Conservation (phyloP, 495 filamentous ascomycete species). For the Xylaria grammica region DNA sequence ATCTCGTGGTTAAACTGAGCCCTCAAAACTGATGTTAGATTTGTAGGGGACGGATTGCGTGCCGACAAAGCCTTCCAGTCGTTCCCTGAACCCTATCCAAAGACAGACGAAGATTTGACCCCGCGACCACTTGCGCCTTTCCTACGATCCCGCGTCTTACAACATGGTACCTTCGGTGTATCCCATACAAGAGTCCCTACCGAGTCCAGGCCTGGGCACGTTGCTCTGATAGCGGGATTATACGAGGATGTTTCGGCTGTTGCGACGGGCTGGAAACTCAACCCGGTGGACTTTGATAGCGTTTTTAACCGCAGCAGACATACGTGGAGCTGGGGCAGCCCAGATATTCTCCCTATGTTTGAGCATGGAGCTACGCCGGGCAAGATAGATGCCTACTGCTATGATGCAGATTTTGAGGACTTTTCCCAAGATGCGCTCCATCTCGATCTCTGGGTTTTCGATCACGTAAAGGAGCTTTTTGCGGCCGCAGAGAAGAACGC, state of each 20-base stretch:
- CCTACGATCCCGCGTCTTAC: slow-evolving; percentile 83
- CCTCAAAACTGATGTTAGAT: slow-evolving; percentile 32
- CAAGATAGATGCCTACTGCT: slow-evolving; percentile 81
- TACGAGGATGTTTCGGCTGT: slow-evolving; percentile 99
- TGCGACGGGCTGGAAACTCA: slow-evolving; percentile 97
- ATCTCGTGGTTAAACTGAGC: not conserved
- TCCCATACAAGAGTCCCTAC: slow-evolving; percentile 98
- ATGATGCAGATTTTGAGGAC: slow-evolving; percentile 85
- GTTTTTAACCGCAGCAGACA: slow-evolving; percentile 96
- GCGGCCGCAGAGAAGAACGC: slow-evolving; percentile 74
- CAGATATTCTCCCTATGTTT: slow-evolving; percentile 98
- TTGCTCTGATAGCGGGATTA: slow-evolving; percentile 94
- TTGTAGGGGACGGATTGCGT: slow-evolving; percentile 83
- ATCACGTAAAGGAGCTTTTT: slow-evolving; percentile 87
- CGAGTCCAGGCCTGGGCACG: slow-evolving; percentile 96
- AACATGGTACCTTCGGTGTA: slow-evolving; percentile 96
- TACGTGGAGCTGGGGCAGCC: slow-evolving; percentile 99
- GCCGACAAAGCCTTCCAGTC: slow-evolving; percentile 98
- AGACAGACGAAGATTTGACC: slow-evolving; percentile 58
- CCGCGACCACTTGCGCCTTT: slow-evolving; percentile 88
- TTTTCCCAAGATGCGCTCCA: slow-evolving; percentile 80
- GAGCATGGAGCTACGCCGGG: slow-evolving; percentile 89
- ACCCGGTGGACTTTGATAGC: slow-evolving; percentile 98
- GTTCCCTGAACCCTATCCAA: slow-evolving; percentile 85
- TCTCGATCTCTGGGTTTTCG: slow-evolving; percentile 95